A percentile compares a stretch with the other conserved stretches of the same genome.
Conservation (phyloP, 345 rosid species). For the Euphorbia peplus region DNA sequence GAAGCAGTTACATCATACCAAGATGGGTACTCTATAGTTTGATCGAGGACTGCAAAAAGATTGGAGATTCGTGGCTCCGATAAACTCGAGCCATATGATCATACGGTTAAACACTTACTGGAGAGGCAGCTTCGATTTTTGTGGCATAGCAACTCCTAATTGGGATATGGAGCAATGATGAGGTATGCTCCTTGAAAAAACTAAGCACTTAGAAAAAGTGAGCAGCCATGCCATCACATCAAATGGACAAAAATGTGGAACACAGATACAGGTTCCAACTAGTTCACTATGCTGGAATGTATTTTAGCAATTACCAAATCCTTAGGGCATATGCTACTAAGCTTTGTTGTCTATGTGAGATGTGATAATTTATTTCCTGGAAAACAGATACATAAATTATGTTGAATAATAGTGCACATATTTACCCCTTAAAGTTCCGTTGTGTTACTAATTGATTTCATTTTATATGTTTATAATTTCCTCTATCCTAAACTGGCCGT, state of each 20-base stretch:
- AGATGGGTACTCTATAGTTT: not conserved
- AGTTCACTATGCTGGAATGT: not conserved
- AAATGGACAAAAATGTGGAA: not conserved
- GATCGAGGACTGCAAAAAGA: not conserved
- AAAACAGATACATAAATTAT: not conserved
- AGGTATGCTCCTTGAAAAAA: slow-evolving; percentile 1
- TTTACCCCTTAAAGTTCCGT: not conserved
- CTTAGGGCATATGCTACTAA: not conserved
- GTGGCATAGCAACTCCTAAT: not conserved
- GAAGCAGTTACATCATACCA: not conserved
- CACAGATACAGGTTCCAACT: not conserved
- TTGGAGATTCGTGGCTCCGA: not conserved
- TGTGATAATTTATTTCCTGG: not conserved
- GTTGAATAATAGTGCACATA: not conserved
- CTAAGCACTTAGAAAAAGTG: not conserved
- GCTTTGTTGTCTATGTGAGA: not conserved
- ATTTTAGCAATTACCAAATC: not conserved
- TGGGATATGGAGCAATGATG: not conserved
- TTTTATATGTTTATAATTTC: too few relatives aligned
- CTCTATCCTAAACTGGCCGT: too few relatives aligned
- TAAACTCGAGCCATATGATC: not conserved
- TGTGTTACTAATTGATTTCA: too few relatives aligned
- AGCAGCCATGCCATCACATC: not conserved
- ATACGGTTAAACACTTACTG: not conserved
- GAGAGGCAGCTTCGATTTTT: not conserved